Evolutionary conservation across 2,329 filamentous ascomycete species (phyloP), one percentile per base, ranked within the genome.

Genomic region (Amauroascus verrucosus): DNA sequence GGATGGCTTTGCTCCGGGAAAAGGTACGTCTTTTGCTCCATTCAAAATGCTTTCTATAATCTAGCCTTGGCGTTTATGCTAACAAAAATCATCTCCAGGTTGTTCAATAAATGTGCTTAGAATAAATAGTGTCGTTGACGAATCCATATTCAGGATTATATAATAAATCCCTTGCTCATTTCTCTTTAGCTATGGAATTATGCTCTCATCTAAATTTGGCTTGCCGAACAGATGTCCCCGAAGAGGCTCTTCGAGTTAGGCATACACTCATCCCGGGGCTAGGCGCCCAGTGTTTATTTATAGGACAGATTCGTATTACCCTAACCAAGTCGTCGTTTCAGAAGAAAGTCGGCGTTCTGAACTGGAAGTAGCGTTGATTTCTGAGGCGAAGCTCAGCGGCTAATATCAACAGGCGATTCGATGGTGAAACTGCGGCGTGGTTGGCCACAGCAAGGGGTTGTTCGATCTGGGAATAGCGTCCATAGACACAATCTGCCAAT

Each of bases 1-100:
- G 89, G 84, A 84, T 97, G 77, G 89, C 88, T 54, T 83, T 81
- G 64, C 72, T 98, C 70, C 80, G 91, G 71, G 93, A 97, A 77
- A 98, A 97, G 88, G 93, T 96, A 70, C 72, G 77, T 64, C 40
- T 30, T 26, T 14, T 45, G 18, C 5, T 16, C 16, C n/a, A 13
- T 30, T 28, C 6, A 28, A 6, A 9, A 6, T 43, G 22, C 14
- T 13, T 24, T 6, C 26, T 26, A 22, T 11, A 9, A 26, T 4
- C n/a, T 13, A 8, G 6, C 8, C 37, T 22, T 13, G 7, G 8
- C 24, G 38, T 41, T 41, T n/a, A 24, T 2, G 6, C 13, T 2
- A 24, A 8, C 18, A 13, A 24, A 41, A 7, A 16, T n/a, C 13
- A n/a, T 8, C 14, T 48, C 37, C 48, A 60, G 58, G 54, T 60